These are phyloP conservation scores for Penicillium coprophilum DNA, from an alignment of 495 filamentous ascomycete genomes.

Conservation along the genomic window DNA sequence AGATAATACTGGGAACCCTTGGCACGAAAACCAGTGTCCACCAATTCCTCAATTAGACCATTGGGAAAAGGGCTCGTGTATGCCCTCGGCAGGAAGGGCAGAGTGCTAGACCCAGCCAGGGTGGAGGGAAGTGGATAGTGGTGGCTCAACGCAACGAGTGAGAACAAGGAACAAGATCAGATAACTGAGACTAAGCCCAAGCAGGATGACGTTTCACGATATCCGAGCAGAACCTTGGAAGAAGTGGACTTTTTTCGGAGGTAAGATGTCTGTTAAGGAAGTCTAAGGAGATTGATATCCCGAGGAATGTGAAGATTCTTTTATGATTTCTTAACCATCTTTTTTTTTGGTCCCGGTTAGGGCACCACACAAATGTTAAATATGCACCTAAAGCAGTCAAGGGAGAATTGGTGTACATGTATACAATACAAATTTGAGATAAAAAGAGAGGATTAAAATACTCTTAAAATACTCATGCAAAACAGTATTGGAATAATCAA, in stretches of 20 bases:
- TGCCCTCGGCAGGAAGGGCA: conserved; percentile 16
- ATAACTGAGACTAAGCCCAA: conserved; percentile 28
- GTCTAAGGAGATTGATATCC: conserved; percentile 10
- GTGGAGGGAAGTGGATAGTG: conserved; percentile 34
- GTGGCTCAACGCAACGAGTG: conserved; percentile 23
- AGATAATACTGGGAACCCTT: conserved; percentile 9
- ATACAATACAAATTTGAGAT: too few relatives aligned
- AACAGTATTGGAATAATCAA: background rate
- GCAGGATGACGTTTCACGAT: conserved; percentile 26
- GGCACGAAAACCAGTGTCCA: conserved; percentile 15
- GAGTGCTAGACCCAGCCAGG: conserved; percentile 16
- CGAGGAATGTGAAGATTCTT: background rate
- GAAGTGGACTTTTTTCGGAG: conserved; percentile 20
- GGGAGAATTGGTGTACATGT: background rate
- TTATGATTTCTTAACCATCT: too few relatives aligned
- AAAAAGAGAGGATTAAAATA: too few relatives aligned
- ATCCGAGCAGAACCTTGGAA: conserved; percentile 2
- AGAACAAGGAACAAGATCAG: conserved; percentile 29
- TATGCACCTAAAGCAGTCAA: background rate
- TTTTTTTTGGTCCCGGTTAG: background rate
- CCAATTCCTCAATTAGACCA: conserved; percentile 6
- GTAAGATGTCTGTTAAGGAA: conserved; percentile 5
- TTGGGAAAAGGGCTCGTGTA: conserved; percentile 2
- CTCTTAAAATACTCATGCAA: background rate
- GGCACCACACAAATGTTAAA: conserved; percentile 2